Conservation (phyloP, 305 asterid genomes). For the Rubia balearica region DNA sequence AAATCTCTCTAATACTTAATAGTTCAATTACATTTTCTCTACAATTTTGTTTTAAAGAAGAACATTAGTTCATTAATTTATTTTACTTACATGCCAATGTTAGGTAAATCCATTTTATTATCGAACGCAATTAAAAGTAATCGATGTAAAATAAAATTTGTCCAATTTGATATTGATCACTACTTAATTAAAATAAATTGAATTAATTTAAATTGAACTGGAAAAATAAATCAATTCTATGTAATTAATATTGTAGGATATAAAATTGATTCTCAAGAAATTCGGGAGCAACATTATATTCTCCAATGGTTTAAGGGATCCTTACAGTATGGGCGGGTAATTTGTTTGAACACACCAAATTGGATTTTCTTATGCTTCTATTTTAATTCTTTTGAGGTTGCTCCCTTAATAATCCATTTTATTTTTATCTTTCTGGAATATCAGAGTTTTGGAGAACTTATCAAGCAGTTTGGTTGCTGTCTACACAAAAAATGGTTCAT, state of each 20-base stretch:
- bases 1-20: no score
- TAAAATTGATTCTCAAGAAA: constrained; percentile 40
- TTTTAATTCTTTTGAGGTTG: not conserved
- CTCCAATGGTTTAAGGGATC: constrained; percentile 74
- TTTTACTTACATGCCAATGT: no score
- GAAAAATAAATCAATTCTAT: not conserved
- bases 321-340: constrained; percentile 75
- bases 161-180: no score
- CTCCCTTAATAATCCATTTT: not conserved
- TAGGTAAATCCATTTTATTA: no score
- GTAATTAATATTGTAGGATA: constrained; percentile 34
- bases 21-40: no score
- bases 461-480: constrained; percentile 42
- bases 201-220: no score
- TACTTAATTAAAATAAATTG: no score
- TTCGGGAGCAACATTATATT: constrained; percentile 75
- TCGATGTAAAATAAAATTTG: no score
- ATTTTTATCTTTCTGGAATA: not conserved
- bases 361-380: not conserved
- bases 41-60: no score
- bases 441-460: constrained; percentile 50
- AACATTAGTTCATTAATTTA: no score
- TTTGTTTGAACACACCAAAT: not conserved
- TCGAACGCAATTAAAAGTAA: no score
- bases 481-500: constrained; percentile 41